Percentiles rank a stretch among this genome's conserved stretches.
These are phyloP conservation scores for Jimgerdemannia flammicorona DNA, from an alignment of 192 early-diverging fungal genomes.

Conservation along the genomic window DNA sequence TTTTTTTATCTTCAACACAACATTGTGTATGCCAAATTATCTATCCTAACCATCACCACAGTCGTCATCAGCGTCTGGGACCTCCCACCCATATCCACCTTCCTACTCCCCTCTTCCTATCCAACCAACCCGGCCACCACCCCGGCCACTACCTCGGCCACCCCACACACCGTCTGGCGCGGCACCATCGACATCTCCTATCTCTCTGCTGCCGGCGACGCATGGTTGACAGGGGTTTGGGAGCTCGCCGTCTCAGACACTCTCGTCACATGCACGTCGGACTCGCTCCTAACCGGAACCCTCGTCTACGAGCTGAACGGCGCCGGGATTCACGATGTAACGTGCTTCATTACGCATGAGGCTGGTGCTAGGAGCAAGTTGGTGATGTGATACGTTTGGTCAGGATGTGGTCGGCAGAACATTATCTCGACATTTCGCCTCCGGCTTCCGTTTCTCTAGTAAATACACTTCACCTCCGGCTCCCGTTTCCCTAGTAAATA, in stretches of 20 bases:
- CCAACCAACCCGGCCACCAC: too few relatives aligned
- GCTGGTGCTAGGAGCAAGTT: too few relatives aligned
- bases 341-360: too few relatives aligned
- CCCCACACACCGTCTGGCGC: conserved; percentile 26
- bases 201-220: conserved; percentile 26
- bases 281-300: conserved; percentile 45
- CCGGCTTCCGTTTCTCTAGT: too few relatives aligned
- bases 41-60: conserved; percentile 8
- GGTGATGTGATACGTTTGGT: too few relatives aligned
- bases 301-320: conserved; percentile 44
- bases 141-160: background rate
- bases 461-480: too few relatives aligned
- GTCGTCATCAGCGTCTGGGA: conserved; percentile 46
- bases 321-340: conserved; percentile 11
- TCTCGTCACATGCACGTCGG: conserved; percentile 43
- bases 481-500: too few relatives aligned
- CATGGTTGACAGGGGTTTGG: conserved; percentile 41
- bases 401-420: too few relatives aligned
- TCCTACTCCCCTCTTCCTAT: background rate
- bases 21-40: background rate
- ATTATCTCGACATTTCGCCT: too few relatives aligned
- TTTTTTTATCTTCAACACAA: too few relatives aligned
- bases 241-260: conserved; percentile 43
- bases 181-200: conserved; percentile 36
- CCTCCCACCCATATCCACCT: conserved; percentile 10